Evolutionary conservation across 2,329 filamentous ascomycete species (phyloP).

Genomic region (Monosporascus sp.): DNA sequence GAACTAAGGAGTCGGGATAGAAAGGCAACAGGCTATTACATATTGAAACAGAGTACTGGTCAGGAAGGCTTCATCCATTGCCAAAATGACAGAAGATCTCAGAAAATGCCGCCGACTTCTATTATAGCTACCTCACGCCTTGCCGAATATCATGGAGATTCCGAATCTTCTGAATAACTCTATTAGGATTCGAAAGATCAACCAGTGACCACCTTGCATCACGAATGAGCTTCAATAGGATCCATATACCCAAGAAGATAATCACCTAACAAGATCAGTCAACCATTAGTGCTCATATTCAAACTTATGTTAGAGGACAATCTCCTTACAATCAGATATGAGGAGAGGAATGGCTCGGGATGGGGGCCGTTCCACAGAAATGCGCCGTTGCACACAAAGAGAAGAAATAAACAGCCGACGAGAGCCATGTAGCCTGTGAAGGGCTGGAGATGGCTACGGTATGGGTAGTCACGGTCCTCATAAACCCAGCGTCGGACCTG

Average conservation of each 20-base stretch:
- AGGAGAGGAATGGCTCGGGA: slow-evolving; percentile 29
- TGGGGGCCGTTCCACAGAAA: slow-evolving; percentile 32
- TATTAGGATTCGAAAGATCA: slow-evolving; percentile 24
- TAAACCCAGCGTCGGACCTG: slow-evolving; percentile 22
- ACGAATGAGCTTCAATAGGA: slow-evolving; percentile 23
- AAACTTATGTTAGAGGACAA: not conserved
- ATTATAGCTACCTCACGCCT: not conserved
- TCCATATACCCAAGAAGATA: slow-evolving; percentile 24
- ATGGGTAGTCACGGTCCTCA: slow-evolving; percentile 30
- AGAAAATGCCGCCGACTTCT: no score
- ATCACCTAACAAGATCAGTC: slow-evolving; percentile 16
- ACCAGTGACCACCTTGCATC: slow-evolving; percentile 24
- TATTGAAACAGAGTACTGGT: no score
- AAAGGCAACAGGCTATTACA: no score
- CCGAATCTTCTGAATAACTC: slow-evolving; percentile 23
- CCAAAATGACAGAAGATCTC: no score
- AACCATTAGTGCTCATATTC: not conserved
- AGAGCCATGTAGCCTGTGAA: slow-evolving; percentile 31
- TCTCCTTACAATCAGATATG: slow-evolving; percentile 34
- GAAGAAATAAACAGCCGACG: slow-evolving; percentile 29
- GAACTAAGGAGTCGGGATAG: no score
- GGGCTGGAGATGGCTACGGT: slow-evolving; percentile 33
- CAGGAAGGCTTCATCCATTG: no score
- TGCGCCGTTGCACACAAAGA: slow-evolving; percentile 29
- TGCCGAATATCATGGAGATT: slow-evolving; percentile 20